Evolutionary conservation across 2,329 filamentous ascomycete genomes (phyloP).

Genomic region (Plenodomus biglobosus): DNA sequence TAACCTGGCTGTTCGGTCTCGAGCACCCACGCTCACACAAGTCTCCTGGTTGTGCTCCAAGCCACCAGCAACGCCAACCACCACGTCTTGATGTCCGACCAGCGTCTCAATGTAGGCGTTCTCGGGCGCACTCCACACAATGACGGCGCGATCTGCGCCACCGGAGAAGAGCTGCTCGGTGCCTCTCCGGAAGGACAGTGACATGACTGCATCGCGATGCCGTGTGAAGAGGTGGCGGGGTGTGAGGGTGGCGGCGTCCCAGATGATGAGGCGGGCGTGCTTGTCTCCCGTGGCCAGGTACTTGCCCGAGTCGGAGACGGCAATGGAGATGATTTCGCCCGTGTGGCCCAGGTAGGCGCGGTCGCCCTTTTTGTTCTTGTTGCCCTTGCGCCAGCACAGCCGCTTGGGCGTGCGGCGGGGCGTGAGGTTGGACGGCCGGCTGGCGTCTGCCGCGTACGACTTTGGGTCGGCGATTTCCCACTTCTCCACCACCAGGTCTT

Average conservation of each 20-base stretch:
- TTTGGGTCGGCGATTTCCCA: conserved; percentile 73
- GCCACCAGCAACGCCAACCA: conserved; percentile 71
- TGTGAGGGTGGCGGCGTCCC: conserved; percentile 77
- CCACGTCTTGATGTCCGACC: conserved; percentile 92
- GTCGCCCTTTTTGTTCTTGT: conserved; percentile 61
- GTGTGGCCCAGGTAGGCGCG: conserved; percentile 70
- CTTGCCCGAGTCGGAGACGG: conserved; percentile 84
- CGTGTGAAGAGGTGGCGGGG: conserved; percentile 85
- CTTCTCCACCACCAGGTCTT: conserved; percentile 81
- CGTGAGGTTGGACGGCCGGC: conserved; percentile 46
- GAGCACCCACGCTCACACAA: conserved; percentile 85
- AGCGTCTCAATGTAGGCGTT: conserved; percentile 93
- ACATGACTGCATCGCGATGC: conserved; percentile 84
- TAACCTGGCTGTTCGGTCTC: conserved; percentile 85
- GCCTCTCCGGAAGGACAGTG: conserved; percentile 79
- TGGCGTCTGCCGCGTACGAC: conserved; percentile 24
- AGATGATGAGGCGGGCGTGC: conserved; percentile 83
- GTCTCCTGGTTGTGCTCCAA: conserved; percentile 72
- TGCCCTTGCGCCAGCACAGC: conserved; percentile 64
- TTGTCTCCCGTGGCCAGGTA: conserved; percentile 88
- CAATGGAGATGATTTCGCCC: conserved; percentile 77
- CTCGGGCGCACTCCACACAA: conserved; percentile 91
- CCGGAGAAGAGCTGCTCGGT: conserved; percentile 91
- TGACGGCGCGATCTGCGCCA: conserved; percentile 88
- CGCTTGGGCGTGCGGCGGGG: conserved; percentile 64